Evolutionary conservation across 805 yeast species (phyloP).

Genomic region (Danielia oregonensis): DNA sequence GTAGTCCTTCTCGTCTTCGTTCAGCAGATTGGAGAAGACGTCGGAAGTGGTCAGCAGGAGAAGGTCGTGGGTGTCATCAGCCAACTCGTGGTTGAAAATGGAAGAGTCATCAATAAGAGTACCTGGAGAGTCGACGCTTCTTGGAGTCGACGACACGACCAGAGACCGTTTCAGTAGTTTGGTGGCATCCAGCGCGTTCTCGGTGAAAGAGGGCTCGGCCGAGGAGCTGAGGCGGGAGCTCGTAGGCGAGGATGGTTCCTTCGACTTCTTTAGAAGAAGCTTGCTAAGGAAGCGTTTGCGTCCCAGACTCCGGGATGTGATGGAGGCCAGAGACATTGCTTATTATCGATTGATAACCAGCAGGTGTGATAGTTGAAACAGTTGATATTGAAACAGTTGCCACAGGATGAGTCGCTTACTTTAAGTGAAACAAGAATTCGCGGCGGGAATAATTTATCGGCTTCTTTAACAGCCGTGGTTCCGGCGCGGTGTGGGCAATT

Average conservation of each 20-base stretch:
- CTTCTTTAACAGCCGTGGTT: too few species aligned
- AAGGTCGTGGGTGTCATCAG: constrained; percentile 12
- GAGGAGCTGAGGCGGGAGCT: constrained; percentile 2
- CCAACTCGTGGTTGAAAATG: constrained; percentile 9
- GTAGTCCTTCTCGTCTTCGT: constrained; percentile 2
- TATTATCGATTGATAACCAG: too few species aligned
- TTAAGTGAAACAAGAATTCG: too few species aligned
- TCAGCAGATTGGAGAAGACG: constrained; percentile 6
- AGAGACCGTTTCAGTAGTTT: background rate
- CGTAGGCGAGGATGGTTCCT: background rate
- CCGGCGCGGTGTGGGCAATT: too few species aligned
- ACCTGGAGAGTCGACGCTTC: constrained; percentile 1
- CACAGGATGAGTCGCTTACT: too few species aligned
- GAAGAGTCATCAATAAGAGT: constrained; percentile 17
- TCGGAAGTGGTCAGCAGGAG: constrained; percentile 15
- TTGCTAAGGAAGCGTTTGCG: background rate
- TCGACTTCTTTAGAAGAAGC: background rate
- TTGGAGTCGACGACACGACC: background rate
- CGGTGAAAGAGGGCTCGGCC: background rate
- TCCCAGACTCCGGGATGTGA: background rate
- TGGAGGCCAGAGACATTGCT: too few species aligned
- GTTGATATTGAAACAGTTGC: too few species aligned
- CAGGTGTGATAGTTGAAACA: too few species aligned
- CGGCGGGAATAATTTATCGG: too few species aligned
- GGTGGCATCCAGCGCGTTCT: background rate